phyloP scores from a whole-genome alignment of 1,284 basidiomycete species.

The Heterobasidion annosum region DNA sequence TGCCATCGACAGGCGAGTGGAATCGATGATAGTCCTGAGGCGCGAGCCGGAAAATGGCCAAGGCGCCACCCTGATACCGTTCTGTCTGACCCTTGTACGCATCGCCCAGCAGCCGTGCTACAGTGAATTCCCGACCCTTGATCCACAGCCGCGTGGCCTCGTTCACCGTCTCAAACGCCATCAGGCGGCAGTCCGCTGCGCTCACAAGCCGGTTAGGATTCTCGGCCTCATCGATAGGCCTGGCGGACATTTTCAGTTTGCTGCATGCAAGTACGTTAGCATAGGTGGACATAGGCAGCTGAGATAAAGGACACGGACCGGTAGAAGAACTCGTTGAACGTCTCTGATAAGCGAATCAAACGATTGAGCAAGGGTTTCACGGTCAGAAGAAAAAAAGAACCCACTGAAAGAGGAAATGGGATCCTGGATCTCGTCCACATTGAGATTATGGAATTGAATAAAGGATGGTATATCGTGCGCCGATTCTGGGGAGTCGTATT shows the following conservation, averaged over 20 bases:
- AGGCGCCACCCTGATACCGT: conserved; percentile 67
- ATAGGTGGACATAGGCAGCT: neutral
- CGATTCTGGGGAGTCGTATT: conserved; percentile 85
- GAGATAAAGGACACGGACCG: conserved; percentile 25
- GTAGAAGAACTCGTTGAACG: conserved; percentile 89
- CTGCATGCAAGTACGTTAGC: conserved; percentile 37
- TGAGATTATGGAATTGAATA: conserved; percentile 85
- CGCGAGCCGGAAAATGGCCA: conserved; percentile 87
- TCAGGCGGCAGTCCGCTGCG: conserved; percentile 89
- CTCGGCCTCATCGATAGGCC: conserved; percentile 68
- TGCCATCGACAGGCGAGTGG: conserved; percentile 87
- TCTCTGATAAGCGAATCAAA: conserved; percentile 40
- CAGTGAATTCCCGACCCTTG: conserved; percentile 90
- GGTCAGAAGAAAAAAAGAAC: conserved; percentile 15
- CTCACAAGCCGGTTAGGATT: conserved; percentile 77
- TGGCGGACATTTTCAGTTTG: conserved; percentile 77
- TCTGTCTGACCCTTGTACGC: conserved; percentile 61
- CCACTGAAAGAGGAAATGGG: conserved; percentile 79
- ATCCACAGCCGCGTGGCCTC: conserved; percentile 94
- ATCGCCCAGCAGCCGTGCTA: conserved; percentile 75
- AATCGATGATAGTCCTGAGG: conserved; percentile 97
- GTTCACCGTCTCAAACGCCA: conserved; percentile 81
- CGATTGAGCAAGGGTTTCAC: neutral
- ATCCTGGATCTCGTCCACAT: conserved; percentile 76
- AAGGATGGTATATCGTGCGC: conserved; percentile 81